Evolutionary conservation across 108 stramenopile species (phyloP), one percentile per base, ranked within the genome.

Genomic region (Cylindrotheca closterium): DNA sequence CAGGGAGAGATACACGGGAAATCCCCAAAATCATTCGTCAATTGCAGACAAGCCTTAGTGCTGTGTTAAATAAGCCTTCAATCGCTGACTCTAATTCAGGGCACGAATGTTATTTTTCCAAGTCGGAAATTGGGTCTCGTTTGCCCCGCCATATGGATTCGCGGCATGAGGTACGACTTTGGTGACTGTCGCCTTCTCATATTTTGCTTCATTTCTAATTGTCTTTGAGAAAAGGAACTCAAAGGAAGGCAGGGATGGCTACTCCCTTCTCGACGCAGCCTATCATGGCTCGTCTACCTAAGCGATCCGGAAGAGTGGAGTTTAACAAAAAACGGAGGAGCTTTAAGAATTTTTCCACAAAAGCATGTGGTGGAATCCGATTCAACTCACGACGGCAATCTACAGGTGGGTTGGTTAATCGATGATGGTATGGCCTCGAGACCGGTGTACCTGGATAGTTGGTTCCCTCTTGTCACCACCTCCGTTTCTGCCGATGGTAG

Each of bases 211-310:
- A n/a, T n/a, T n/a, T n/a, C n/a, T n/a, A n/a, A n/a, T n/a, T n/a
- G n/a, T n/a, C n/a, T n/a, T n/a, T n/a, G n/a, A n/a, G n/a, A n/a
- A n/a, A n/a, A n/a, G n/a, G 83, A 84, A 55, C 65, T 64, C 2
- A 84, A 84, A 60, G 83, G 83, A 0, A 45, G 75, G 1, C 51
- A 52, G 46, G 83, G 83, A 29, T 84, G 83, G 83, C 26, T 60
- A 8, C 21, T 72, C 26, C 83, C 80, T 0, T 76, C 51, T 21
- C 63, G 83, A 47, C 63, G 83, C 4, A 73, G 70, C 18, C 46
- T 84, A 0, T 67, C 74, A 12, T 84, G 83, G 83, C 45, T 84
- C 15, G 58, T 84, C n/a, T 84, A 84, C 31, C 60, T 84, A 28
- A 84, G 73, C 50, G 71, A 79, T 15, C 28, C 51, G n/a, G 67